Evolutionary conservation across 176 grass and related monocot species (phyloP).

Genomic region (Urochloa ruziziensis): DNA sequence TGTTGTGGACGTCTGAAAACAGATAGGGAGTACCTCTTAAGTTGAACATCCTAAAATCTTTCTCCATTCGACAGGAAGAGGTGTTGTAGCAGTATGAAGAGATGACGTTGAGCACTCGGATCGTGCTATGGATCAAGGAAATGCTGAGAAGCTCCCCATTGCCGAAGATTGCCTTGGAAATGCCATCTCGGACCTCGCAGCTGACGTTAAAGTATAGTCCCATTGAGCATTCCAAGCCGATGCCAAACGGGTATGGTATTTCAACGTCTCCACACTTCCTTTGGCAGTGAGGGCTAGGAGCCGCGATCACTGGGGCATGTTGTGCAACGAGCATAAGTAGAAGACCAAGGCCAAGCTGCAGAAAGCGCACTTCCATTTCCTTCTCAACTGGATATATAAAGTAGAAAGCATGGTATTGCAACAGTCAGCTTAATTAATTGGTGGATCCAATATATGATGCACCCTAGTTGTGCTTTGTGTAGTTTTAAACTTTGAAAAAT

Average conservation of each 20-base stretch:
- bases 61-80: background rate
- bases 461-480: no score
- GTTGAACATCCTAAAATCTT: background rate
- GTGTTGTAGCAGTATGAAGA: background rate
- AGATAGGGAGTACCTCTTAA: background rate
- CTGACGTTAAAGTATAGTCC: background rate
- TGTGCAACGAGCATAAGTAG: background rate
- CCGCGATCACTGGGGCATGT: no score
- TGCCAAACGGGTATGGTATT: constrained; percentile 51
- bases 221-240: no score
- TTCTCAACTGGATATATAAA: background rate
- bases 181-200: background rate
- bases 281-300: constrained; percentile 4
- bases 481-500: no score
- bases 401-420: background rate
- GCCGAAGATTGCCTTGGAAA: background rate
- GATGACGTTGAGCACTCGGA: background rate
- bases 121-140: background rate
- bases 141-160: background rate
- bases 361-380: background rate
- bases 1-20: background rate
- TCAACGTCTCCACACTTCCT: constrained; percentile 29
- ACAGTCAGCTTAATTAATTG: no score
- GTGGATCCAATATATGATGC: no score
- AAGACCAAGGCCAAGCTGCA: background rate